Evolutionary conservation across 495 filamentous ascomycete species (phyloP), one percentile per base, ranked within the genome.

Genomic region (Hypoxylon intermedium): DNA sequence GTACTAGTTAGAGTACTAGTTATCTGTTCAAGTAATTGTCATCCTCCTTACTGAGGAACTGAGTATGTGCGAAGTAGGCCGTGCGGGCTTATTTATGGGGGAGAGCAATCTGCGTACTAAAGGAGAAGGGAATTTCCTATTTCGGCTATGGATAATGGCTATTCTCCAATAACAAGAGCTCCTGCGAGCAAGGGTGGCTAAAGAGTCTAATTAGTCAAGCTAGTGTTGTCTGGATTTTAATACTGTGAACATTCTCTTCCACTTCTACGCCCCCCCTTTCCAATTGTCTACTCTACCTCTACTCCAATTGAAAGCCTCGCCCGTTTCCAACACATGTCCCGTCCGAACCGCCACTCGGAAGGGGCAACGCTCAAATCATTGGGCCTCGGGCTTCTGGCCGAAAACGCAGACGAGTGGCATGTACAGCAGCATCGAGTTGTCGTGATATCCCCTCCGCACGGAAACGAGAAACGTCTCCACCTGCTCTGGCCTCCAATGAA

Each of bases 321-420:
- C 15, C 9, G 28, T 30, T 20, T 48, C 13, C 28, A 31, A 41
- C 19, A 44, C 5, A 12, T 5, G 36, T 38, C n/a, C 28, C 11
- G 9, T 33, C 31, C 11, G 33, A 21, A 51, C 24, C 40, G 21
- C 44, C 55, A 47, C 42, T 53, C 45, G 45, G 41, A 37, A 47
- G 19, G 3, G 23, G 5, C 15, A 34, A 9, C 12, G 5, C n/a
- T 13, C 33, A 20, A 6, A 12, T 48, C 15, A 53, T 34, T 36
- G 19, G 26, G 9, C 30, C 30, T 53, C 63, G 13, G 76, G 73
- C 60, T 78, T 82, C 68, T 83, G 80, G 23, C 73, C 80, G 59
- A 74, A 82, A 7, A 81, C 71, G 30, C 81, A 68, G 65, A 81
- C 72, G 52, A 82, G 55, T n/a, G 77, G 77, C 79, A 83, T 81